Conservation (phyloP, 2,329 filamentous ascomycete genomes). For the Clonostachys sp. region DNA sequence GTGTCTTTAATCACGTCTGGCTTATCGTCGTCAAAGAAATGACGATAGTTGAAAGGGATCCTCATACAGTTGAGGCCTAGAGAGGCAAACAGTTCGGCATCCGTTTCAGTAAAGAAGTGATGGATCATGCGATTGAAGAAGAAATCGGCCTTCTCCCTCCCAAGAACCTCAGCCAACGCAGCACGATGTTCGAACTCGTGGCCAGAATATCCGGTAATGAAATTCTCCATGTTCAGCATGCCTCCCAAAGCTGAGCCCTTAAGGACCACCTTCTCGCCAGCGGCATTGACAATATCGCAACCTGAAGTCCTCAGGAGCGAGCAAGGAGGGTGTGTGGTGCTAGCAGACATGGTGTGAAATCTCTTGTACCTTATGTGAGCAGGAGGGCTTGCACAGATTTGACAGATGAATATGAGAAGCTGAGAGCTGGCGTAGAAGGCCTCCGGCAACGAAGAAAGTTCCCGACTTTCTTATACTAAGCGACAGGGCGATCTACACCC, state of each 20-base stretch:
- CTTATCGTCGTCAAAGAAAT: slow-evolving; percentile 48
- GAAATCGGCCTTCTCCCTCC: slow-evolving; percentile 51
- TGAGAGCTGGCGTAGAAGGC: no score
- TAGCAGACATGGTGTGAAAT: no score
- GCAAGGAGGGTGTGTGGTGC: slow-evolving; percentile 10
- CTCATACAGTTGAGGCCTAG: slow-evolving; percentile 54
- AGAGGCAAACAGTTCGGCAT: slow-evolving; percentile 52
- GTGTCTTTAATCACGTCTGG: slow-evolving; percentile 38
- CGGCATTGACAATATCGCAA: slow-evolving; percentile 33
- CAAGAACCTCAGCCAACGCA: slow-evolving; percentile 46
- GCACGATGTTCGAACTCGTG: slow-evolving; percentile 52
- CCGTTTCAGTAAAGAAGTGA: slow-evolving; percentile 54
- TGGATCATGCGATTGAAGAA: slow-evolving; percentile 54
- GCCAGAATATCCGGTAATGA: slow-evolving; percentile 57
- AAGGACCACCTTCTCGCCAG: slow-evolving; percentile 39
- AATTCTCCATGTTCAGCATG: slow-evolving; percentile 49
- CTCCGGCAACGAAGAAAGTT: no score
- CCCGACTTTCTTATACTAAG: no score
- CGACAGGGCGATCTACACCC: no score
- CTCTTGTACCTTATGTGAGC: no score
- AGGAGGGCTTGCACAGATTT: no score
- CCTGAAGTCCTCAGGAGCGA: slow-evolving; percentile 20
- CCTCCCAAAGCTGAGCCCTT: slow-evolving; percentile 22
- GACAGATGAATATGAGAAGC: no score
- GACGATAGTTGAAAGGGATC: slow-evolving; percentile 56